phyloP scores from a whole-genome alignment of 108 stramenopile genomes.

The Seminavis robusta region DNA sequence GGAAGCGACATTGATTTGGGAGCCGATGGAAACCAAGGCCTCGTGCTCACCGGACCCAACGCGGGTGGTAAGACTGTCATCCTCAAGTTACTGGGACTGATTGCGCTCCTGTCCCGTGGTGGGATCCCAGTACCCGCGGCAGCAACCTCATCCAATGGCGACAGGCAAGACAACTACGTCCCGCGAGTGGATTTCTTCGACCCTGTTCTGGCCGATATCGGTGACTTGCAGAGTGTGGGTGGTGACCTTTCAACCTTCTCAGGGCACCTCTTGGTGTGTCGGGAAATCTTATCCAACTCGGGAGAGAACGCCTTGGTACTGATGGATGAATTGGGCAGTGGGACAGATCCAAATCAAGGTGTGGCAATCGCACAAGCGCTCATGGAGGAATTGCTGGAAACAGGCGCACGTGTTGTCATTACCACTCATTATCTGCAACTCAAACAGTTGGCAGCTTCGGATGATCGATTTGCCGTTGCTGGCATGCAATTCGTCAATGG shows the following conservation, averaged over 20 bases:
- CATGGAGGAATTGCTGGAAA: conserved; percentile 83
- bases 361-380: conserved; percentile 94
- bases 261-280: conserved; percentile 88
- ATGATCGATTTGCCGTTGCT: conserved; percentile 81
- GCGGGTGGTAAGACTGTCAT: conserved; percentile 92
- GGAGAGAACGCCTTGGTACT: conserved; percentile 76
- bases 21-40: conserved; percentile 61
- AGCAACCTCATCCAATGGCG: background rate
- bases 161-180: conserved; percentile 20
- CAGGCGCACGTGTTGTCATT: conserved; percentile 83
- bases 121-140: conserved; percentile 87
- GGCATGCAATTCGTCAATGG: conserved; percentile 93
- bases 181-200: conserved; percentile 84
- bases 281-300: conserved; percentile 67
- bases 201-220: conserved; percentile 92
- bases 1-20: conserved; percentile 87
- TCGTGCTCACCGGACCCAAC: conserved; percentile 92
- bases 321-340: conserved; percentile 94
- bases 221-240: conserved; percentile 90
- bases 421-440: conserved; percentile 92
- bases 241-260: conserved; percentile 93
- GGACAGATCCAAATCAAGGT: conserved; percentile 94
- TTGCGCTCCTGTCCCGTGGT: conserved; percentile 81
- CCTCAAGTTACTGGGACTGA: conserved; percentile 87
- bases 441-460: conserved; percentile 87